Evolutionary conservation across 2,329 filamentous ascomycete genomes (phyloP), one percentile per base, ranked within the genome.

Genomic region (Emmonsiellopsis sp.): DNA sequence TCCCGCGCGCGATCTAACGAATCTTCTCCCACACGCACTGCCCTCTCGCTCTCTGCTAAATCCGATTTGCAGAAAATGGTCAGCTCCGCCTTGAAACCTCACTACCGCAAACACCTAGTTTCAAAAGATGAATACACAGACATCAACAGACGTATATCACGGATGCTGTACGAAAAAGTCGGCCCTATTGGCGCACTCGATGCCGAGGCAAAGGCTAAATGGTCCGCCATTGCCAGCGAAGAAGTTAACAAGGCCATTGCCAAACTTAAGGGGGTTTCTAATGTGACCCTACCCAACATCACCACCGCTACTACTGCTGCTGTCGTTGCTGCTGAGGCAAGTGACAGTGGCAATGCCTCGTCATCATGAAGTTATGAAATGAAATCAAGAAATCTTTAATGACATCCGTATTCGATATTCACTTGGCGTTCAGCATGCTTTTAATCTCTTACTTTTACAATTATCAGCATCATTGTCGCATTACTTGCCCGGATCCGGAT

Each of bases 1-100:
- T 73, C 66, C 58, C 70, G 69, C 57, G 65, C 70, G 14, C 76
- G 79, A 32, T 81, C 82, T 6, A 62, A 78, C 44, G 84, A 91
- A 44, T 75, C 77, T 1, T 90, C 87, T n/a, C 86, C 87, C 6
- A 79, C 77, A 2, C 82, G 86, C 36, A 66, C 76, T 6, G 73
- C 73, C 6, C 80, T 95, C 62, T 86, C 91, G 0, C 82, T 89
- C 27, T 85, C 88, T 58, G 86, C 88, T 58, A 98, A 98, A 69
- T 84, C 88, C 60, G 89, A 84, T 64, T 86, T 98, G 58, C 92
- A 90, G 66, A 85, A 84, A 61, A 89, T 97, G 71, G 93, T 97
- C 61, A 87, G 88, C 58, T 76, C 79, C 42, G 88, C 87, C 5
- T 75, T 98, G 43, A 87, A 88, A 61, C 89, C 91, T 34, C 81